Evolutionary conservation across 78 protist species (phyloP), one percentile per base, ranked within the genome.

Genomic region (Bigelowiella natans): DNA sequence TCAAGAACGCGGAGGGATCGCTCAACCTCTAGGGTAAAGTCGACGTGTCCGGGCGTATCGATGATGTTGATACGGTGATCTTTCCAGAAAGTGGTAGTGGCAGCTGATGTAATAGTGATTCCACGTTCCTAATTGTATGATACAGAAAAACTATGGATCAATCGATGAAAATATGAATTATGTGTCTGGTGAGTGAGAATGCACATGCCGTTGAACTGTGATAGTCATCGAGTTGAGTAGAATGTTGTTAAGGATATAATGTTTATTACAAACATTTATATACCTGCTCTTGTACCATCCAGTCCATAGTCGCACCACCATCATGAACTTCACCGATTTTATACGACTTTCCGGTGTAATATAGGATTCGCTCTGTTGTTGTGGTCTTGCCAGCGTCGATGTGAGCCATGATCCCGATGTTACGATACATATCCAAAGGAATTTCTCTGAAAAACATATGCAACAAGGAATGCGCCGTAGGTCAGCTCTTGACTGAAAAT

Each of bases 31-130:
- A 98, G 93, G 39, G 99, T 97, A 93, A 98, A 98, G 94, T 98
- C 99, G 40, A 98, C 98, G 97, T 98, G 99, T 26, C 73, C 92
- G 36, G 99, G 99, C 3, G 99, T 98, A 93, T 98, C 99, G 92
- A 98, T 98, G 86, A 98, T 94, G 94, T 98, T 98, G 94, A 97
- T 18, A 51, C 73, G 73, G 73, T 51, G 73, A 18, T 95, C 97
- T 37, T 90, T 85, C 99, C 99, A 98, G n/a, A 1, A 2, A 39
- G 92, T 39, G 92, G 94, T 90, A 36, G 98, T 97, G 34, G 99
- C 98, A 0, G 99, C 99, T 0, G 97, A 92, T 64, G 94, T 94
- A 90, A 98, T 98, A 82, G 99, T 98, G 93, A 98, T 98, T 85
- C 99, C 99, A 1, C 73, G 73, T 18, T 51, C 73, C 73, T 51